Percentiles rank a stretch among this genome's conserved stretches.
Evolutionary conservation across 78 protist genomes (phyloP).

Genomic region (Dictyostelium capitatum): DNA sequence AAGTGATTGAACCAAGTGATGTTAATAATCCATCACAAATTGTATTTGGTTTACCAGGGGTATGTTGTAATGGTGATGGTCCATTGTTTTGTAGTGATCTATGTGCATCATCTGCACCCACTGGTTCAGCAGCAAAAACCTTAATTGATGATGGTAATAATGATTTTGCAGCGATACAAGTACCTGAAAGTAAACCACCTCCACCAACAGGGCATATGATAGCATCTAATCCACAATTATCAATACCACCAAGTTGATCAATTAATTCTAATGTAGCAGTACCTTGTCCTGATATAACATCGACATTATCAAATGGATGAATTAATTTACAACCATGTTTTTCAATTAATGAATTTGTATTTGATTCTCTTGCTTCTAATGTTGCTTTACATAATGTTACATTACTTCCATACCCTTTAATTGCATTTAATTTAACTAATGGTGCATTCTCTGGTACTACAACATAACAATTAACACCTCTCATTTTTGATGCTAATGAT

Average conservation of each 20-base stretch:
- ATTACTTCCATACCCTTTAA: conserved; percentile 73
- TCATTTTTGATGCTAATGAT: conserved; percentile 82
- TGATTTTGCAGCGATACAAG: conserved; percentile 61
- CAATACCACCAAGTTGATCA: conserved; percentile 40
- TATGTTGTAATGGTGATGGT: neutral
- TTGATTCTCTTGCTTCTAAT: conserved; percentile 58
- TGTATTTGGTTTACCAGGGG: conserved; percentile 68
- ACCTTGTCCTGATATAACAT: conserved; percentile 93
- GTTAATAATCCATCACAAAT: conserved; percentile 91
- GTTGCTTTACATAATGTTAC: conserved; percentile 76
- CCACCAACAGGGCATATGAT: conserved; percentile 91
- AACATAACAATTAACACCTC: conserved; percentile 61
- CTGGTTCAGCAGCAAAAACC: conserved; percentile 92
- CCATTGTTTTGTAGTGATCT: neutral
- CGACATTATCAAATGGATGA: conserved; percentile 87
- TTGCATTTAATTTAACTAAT: conserved; percentile 80
- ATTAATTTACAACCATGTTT: conserved; percentile 64
- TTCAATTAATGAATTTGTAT: conserved; percentile 2
- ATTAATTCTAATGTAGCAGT: conserved; percentile 87
- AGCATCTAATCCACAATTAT: conserved; percentile 76
- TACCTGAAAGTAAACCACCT: conserved; percentile 88
- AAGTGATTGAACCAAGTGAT: conserved; percentile 62
- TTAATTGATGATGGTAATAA: conserved; percentile 41
- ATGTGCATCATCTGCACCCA: conserved; percentile 86
- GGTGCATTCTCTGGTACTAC: conserved; percentile 90